These are phyloP conservation scores for Melampsora americana DNA, from an alignment of 1,284 basidiomycete genomes.

Conservation along the genomic window DNA sequence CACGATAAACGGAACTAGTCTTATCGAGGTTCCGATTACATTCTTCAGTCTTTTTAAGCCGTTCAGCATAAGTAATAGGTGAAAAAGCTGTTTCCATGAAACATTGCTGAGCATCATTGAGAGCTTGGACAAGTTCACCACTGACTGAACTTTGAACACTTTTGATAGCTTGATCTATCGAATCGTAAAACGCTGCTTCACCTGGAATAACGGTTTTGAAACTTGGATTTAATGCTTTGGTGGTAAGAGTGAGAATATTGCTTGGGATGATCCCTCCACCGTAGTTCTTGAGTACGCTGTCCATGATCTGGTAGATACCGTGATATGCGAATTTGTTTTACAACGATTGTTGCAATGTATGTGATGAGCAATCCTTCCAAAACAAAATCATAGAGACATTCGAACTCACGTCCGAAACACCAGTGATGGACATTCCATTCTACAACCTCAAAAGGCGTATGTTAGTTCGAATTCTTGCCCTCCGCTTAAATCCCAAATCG, in stretches of 20 bases:
- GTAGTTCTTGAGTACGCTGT: slow-evolving; percentile 35
- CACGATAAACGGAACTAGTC: slow-evolving; percentile 27
- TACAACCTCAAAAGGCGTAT: neutral
- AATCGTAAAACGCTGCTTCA: slow-evolving; percentile 15
- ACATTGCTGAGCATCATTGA: slow-evolving; percentile 38
- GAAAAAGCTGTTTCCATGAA: slow-evolving; percentile 20
- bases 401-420: slow-evolving; percentile 34
- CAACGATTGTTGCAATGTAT: neutral
- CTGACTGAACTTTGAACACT: slow-evolving; percentile 36
- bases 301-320: slow-evolving; percentile 22
- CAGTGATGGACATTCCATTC: slow-evolving; percentile 40
- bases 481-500: neutral
- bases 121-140: slow-evolving; percentile 31
- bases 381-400: neutral
- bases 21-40: slow-evolving; percentile 17
- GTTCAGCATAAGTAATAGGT: slow-evolving; percentile 14
- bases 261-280: slow-evolving; percentile 32
- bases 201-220: slow-evolving; percentile 38
- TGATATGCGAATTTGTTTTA: neutral
- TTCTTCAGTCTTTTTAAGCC: slow-evolving; percentile 9
- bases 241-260: slow-evolving; percentile 25
- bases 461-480: too few relatives aligned
- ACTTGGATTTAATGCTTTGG: slow-evolving; percentile 22
- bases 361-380: neutral
- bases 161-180: slow-evolving; percentile 22